Conservation (phyloP, 768 basidiomycete species). For the Russula compacta region DNA sequence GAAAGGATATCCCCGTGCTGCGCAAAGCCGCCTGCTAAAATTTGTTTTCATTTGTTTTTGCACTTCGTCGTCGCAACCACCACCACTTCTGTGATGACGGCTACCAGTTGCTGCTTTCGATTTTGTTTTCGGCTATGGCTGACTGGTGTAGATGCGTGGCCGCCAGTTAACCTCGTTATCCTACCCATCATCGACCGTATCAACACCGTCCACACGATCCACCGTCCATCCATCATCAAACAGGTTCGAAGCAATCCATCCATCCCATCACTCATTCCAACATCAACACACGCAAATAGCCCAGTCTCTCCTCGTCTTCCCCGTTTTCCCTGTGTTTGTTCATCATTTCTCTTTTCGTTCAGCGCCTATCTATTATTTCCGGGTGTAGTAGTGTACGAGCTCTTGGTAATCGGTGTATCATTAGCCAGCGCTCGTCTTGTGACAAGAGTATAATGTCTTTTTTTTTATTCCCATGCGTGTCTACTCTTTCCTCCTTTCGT, state of each 20-base stretch:
- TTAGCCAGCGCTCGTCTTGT: constrained; percentile 14
- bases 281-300: background rate
- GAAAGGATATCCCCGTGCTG: constrained; percentile 13
- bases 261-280: background rate
- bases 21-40: constrained; percentile 13
- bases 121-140: background rate
- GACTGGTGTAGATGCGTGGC: constrained; percentile 13
- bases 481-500: background rate
- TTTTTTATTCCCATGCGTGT: background rate
- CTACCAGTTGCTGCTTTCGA: background rate
- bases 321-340: background rate
- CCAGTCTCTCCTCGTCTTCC: background rate
- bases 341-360: background rate
- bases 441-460: constrained; percentile 16
- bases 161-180: constrained; percentile 3
- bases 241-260: background rate
- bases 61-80: background rate
- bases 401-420: constrained; percentile 16
- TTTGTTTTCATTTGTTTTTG: background rate
- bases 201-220: background rate
- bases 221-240: background rate
- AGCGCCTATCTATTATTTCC: constrained; percentile 15
- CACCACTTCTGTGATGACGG: background rate
- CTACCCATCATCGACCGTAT: constrained; percentile 4
- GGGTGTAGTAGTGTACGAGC: constrained; percentile 16